Evolutionary conservation across 2,329 filamentous ascomycete genomes (phyloP).

Genomic region (Epichloe scottii): DNA sequence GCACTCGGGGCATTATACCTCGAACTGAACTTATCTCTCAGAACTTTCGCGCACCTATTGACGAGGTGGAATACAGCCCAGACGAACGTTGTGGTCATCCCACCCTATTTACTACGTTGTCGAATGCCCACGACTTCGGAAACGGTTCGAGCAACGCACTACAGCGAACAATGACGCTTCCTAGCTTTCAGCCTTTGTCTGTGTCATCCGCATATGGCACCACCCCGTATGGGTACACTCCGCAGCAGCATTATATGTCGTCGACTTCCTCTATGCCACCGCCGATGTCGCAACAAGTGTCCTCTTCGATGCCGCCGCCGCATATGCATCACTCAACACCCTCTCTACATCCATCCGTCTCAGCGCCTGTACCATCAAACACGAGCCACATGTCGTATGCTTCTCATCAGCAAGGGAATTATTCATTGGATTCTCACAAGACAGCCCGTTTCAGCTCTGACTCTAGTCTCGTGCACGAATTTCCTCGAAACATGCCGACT

Average conservation of each 20-base stretch:
- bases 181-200: conserved; percentile 9
- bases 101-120: conserved; percentile 6
- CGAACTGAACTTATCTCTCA: conserved; percentile 47
- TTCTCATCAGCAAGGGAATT: conserved; percentile 9
- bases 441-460: conserved; percentile 9
- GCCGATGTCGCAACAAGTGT: conserved; percentile 3
- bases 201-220: not conserved
- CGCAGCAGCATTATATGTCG: conserved; percentile 2
- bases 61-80: conserved; percentile 37
- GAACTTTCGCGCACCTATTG: conserved; percentile 54
- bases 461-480: conserved; percentile 11
- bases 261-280: conserved; percentile 2
- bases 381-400: conserved; percentile 1
- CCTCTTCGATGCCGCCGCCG: not conserved
- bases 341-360: conserved; percentile 8
- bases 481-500: conserved; percentile 15
- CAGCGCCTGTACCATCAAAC: conserved; percentile 6
- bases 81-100: conserved; percentile 3
- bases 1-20: conserved; percentile 32
- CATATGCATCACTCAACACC: conserved; percentile 6
- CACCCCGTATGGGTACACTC: conserved; percentile 7
- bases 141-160: conserved; percentile 8
- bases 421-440: conserved; percentile 10
- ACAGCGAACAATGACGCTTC: conserved; percentile 15
- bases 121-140: conserved; percentile 8